These are phyloP conservation scores for Phellinidium pouzarii DNA, from an alignment of 1,284 basidiomycete genomes.

Conservation along the genomic window DNA sequence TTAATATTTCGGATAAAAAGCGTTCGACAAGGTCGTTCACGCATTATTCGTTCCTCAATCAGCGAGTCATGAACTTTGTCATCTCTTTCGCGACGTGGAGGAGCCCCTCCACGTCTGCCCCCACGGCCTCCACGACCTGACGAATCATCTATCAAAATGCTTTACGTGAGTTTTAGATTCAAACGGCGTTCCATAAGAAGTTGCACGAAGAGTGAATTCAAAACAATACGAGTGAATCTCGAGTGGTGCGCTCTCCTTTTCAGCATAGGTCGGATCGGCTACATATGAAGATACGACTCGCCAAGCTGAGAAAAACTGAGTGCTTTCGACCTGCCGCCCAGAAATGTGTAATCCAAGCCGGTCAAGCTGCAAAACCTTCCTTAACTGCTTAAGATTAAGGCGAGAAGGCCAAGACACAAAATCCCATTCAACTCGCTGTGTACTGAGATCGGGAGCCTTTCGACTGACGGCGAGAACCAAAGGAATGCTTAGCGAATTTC, in stretches of 20 bases:
- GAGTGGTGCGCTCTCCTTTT: background rate
- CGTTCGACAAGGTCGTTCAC: constrained; percentile 90
- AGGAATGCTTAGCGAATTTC: background rate
- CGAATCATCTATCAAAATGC: constrained; percentile 12
- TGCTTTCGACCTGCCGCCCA: background rate
- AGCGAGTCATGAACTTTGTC: constrained; percentile 81
- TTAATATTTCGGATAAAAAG: constrained; percentile 96
- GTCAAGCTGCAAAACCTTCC: background rate
- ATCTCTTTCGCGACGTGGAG: constrained; percentile 60
- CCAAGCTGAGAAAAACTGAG: background rate
- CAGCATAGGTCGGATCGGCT: background rate
- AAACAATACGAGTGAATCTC: background rate
- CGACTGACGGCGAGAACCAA: background rate
- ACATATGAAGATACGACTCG: background rate
- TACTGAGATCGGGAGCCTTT: background rate
- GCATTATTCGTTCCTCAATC: constrained; percentile 84
- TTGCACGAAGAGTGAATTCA: background rate
- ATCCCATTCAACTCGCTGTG: background rate
- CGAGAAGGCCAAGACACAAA: background rate
- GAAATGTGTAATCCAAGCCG: background rate
- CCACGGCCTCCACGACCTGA: constrained; percentile 45
- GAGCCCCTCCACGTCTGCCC: constrained; percentile 39
- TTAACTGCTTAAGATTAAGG: constrained; percentile 5
- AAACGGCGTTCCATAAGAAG: background rate
- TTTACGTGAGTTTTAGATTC: constrained; percentile 13